Evolutionary conservation across 805 yeast genomes (phyloP).

Genomic region (Zygotorulaspora florentina): DNA sequence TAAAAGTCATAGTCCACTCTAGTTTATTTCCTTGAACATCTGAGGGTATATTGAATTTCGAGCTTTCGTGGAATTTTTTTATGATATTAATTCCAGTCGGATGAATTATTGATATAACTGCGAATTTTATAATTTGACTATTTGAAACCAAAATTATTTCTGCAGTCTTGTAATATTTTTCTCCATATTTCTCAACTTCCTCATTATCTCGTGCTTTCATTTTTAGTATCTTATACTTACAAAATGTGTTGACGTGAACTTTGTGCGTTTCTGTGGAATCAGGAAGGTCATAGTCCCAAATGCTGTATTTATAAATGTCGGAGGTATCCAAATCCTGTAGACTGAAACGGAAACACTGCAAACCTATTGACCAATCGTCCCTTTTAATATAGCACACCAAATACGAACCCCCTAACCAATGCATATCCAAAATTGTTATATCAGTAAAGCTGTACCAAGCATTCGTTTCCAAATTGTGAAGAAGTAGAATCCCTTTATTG

Average conservation of each 20-base stretch:
- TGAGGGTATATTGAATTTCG: constrained; percentile 14
- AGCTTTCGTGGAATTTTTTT: constrained; percentile 23
- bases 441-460: constrained; percentile 30
- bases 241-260: constrained; percentile 26
- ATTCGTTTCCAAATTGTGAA: constrained; percentile 28
- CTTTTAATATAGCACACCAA: constrained; percentile 25
- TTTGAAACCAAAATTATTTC: constrained; percentile 27
- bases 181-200: constrained; percentile 10
- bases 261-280: constrained; percentile 8
- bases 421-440: constrained; percentile 24
- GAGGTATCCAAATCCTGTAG: constrained; percentile 14
- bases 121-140: constrained; percentile 22
- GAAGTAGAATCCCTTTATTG: constrained; percentile 31
- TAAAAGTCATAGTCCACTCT: constrained; percentile 26
- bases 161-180: constrained; percentile 27
- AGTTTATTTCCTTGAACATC: constrained; percentile 11
- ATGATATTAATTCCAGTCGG: constrained; percentile 24
- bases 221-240: constrained; percentile 20
- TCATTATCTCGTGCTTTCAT: constrained; percentile 17
- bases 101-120: constrained; percentile 26
- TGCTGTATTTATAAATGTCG: constrained; percentile 18
- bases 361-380: constrained; percentile 17
- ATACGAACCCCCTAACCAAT: constrained; percentile 34
- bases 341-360: constrained; percentile 29
- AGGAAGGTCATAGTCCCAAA: constrained; percentile 30